Evolutionary conservation across 306 rosid genomes (phyloP).

Genomic region (Trifolium subterraneum): DNA sequence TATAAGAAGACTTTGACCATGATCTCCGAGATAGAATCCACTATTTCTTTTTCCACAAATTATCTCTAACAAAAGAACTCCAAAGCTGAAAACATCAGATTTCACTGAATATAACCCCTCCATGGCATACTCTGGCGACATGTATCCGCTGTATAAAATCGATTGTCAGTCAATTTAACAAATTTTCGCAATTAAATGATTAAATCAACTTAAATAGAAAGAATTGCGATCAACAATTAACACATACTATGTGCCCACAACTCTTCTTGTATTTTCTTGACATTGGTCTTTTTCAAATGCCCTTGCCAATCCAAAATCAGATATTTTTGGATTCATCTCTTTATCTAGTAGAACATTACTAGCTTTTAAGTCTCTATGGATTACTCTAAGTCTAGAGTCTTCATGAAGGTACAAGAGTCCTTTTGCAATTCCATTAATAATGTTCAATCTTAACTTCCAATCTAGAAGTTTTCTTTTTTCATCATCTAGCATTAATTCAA

Average conservation of each 20-base stretch:
- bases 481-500: conserved; percentile 33
- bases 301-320: conserved; percentile 61
- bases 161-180: background rate
- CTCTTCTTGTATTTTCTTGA: conserved; percentile 49
- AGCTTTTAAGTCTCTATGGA: conserved; percentile 62
- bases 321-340: conserved; percentile 58
- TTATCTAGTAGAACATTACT: conserved; percentile 52
- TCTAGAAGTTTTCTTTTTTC: conserved; percentile 43
- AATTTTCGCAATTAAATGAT: background rate
- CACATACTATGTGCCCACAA: conserved; percentile 63
- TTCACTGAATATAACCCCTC: conserved; percentile 49
- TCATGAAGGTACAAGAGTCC: conserved; percentile 64
- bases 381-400: conserved; percentile 52
- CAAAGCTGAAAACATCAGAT: conserved; percentile 55
- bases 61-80: conserved; percentile 55
- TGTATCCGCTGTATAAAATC: conserved; percentile 50
- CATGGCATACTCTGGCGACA: conserved; percentile 64
- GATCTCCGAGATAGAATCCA: conserved; percentile 39
- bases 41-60: conserved; percentile 46
- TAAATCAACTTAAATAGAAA: background rate
- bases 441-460: conserved; percentile 46
- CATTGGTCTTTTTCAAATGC: conserved; percentile 49
- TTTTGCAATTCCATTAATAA: conserved; percentile 56
- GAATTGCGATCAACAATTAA: background rate
- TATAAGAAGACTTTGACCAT: conserved; percentile 48